These are phyloP conservation scores for Mortierella sp. DNA, from an alignment of 371 early-diverging fungal species.

Conservation along the genomic window DNA sequence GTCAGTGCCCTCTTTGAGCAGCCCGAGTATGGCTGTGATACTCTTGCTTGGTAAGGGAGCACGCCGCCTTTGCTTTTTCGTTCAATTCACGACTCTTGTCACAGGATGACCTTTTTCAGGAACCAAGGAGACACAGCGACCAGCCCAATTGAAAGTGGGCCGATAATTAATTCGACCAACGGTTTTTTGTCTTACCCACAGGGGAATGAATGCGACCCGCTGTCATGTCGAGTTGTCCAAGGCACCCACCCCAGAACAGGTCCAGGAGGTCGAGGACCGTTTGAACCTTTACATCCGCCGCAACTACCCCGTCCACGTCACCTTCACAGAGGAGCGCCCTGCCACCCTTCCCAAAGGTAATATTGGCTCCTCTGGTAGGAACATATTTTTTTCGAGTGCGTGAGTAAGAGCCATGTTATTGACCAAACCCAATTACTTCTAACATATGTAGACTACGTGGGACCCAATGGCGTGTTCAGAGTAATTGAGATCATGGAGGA, in stretches of 20 bases:
- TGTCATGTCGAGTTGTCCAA: conserved; percentile 73
- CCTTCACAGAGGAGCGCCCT: conserved; percentile 63
- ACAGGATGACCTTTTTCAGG: not conserved
- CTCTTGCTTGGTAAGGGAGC: conserved; percentile 73
- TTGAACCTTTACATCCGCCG: conserved; percentile 73
- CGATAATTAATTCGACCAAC: not conserved
- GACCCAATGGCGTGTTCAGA: conserved; percentile 71
- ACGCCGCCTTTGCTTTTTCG: not conserved
- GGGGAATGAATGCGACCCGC: conserved; percentile 70
- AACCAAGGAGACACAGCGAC: not conserved
- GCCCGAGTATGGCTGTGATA: conserved; percentile 67
- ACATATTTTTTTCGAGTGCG: not conserved
- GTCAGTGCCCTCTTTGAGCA: conserved; percentile 79
- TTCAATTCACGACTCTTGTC: not conserved
- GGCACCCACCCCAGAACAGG: conserved; percentile 61
- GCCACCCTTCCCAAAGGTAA: conserved; percentile 66
- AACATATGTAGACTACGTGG: conserved; percentile 64
- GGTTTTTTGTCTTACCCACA: conserved; percentile 11
- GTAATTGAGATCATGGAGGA: conserved; percentile 68
- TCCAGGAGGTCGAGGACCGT: conserved; percentile 64
- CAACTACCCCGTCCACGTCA: conserved; percentile 62
- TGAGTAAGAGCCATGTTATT: not conserved
- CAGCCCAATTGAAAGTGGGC: not conserved
- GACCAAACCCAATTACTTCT: not conserved
- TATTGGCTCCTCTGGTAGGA: not conserved